Percentiles rank a stretch among this genome's conserved stretches.
These are phyloP conservation scores for Yamadazyma kitorensis DNA, from an alignment of 805 yeast species.

Conservation along the genomic window DNA sequence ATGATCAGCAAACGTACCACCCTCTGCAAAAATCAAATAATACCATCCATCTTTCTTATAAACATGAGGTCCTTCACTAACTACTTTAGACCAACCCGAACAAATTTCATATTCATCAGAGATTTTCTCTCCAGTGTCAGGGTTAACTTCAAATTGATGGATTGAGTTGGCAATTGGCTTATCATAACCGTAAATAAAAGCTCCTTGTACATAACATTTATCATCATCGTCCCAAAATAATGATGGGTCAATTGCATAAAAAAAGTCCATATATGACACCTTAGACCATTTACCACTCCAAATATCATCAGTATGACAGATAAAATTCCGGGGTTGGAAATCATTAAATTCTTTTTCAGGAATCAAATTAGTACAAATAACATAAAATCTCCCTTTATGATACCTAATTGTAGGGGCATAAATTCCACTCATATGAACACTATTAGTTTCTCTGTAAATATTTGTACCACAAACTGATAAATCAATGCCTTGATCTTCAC, in stretches of 20 bases:
- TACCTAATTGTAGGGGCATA: constrained; percentile 7
- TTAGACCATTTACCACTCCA: constrained; percentile 7
- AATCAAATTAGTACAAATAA: constrained; percentile 4
- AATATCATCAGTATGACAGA: constrained; percentile 8
- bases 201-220: constrained; percentile 9
- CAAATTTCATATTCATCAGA: constrained; percentile 7
- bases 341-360: neutral
- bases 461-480: constrained; percentile 3
- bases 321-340: constrained; percentile 4
- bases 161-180: constrained; percentile 7
- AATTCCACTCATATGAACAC: constrained; percentile 5
- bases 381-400: constrained; percentile 7
- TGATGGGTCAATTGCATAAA: constrained; percentile 8
- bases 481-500: constrained; percentile 5
- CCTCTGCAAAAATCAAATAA: constrained; percentile 8
- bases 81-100: constrained; percentile 7
- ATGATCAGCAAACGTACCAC: constrained; percentile 7
- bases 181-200: constrained; percentile 7
- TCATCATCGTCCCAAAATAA: constrained; percentile 7
- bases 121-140: constrained; percentile 7
- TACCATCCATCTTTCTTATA: constrained; percentile 6
- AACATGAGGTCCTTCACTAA: constrained; percentile 9
- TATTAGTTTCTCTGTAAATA: neutral
- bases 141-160: constrained; percentile 8
- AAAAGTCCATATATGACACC: constrained; percentile 1